A percentile compares a stretch with the other conserved stretches of the same genome.
Evolutionary conservation across 345 rosid genomes (phyloP).

Genomic region (Bruguiera gymnorhiza): DNA sequence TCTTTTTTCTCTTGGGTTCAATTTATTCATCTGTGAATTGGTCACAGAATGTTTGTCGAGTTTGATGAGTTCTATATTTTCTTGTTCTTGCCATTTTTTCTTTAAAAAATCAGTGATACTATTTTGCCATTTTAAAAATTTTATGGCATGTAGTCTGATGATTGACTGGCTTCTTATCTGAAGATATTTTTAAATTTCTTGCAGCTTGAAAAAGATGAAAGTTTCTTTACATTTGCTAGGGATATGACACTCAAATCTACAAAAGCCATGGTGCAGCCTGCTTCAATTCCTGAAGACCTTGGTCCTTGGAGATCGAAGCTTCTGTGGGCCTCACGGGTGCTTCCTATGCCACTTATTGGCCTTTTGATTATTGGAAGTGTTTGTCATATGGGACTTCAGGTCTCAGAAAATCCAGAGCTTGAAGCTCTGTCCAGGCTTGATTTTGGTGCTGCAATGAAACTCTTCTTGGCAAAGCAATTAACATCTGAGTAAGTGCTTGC

Average conservation of each 20-base stretch:
- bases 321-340: constrained; percentile 87
- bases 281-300: constrained; percentile 57
- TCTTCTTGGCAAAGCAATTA: constrained; percentile 76
- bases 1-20: too few relatives aligned
- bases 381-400: constrained; percentile 57
- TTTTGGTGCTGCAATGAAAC: constrained; percentile 86
- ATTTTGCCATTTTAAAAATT: neutral
- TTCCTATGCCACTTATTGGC: constrained; percentile 98
- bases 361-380: constrained; percentile 73
- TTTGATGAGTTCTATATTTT: too few relatives aligned
- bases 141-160: neutral
- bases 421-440: constrained; percentile 85
- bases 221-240: constrained; percentile 78
- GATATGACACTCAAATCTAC: constrained; percentile 86
- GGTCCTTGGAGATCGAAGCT: constrained; percentile 89
- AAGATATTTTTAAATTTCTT: constrained; percentile 19
- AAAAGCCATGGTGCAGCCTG: constrained; percentile 66
- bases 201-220: constrained; percentile 86
- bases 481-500: constrained; percentile 72
- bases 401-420: constrained; percentile 67
- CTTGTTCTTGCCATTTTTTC: too few relatives aligned
- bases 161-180: constrained; percentile 1
- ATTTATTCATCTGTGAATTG: too few relatives aligned
- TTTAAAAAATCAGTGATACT: too few relatives aligned
- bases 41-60: too few relatives aligned